Percentiles rank a stretch among this genome's conserved stretches.
These are phyloP conservation scores for Anisodus acutangulus DNA, from an alignment of 257 asterid species.

Conservation along the genomic window DNA sequence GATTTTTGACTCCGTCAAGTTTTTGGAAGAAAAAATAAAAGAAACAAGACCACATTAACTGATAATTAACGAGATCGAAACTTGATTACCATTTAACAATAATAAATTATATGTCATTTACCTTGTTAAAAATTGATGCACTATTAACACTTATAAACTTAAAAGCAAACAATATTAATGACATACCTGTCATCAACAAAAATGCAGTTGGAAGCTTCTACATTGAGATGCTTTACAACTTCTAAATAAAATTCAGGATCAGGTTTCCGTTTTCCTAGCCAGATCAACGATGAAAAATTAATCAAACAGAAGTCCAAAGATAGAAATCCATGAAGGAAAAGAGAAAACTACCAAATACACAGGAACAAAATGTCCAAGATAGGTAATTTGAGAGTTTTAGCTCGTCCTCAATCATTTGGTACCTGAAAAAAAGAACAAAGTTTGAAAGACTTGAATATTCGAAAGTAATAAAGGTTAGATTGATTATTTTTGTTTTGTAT, in stretches of 20 bases:
- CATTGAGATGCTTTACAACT: conserved; percentile 64
- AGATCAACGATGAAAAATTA: neutral
- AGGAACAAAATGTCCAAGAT: conserved; percentile 98
- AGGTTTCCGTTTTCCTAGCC: conserved; percentile 85
- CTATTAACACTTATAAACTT: neutral
- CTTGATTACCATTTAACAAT: neutral
- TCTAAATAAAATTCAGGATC: conserved; percentile 71
- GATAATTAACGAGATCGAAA: neutral
- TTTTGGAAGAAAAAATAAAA: neutral
- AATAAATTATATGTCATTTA: neutral
- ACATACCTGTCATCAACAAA: conserved; percentile 88
- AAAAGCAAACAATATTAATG: neutral
- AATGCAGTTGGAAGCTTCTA: conserved; percentile 67
- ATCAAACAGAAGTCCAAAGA: conserved; percentile 12
- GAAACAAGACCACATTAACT: neutral
- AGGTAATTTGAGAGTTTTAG: conserved; percentile 75
- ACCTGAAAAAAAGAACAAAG: conserved; percentile 55
- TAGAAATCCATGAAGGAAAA: neutral
- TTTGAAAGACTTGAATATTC: neutral
- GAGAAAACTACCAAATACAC: conserved; percentile 65
- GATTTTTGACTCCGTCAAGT: neutral
- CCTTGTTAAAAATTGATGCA: neutral
- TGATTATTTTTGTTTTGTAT: neutral
- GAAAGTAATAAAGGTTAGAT: neutral
- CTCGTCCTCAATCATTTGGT: conserved; percentile 80